These are phyloP conservation scores for Teratosphaeria nubilosa DNA, from an alignment of 2,329 filamentous ascomycete species.

Conservation along the genomic window DNA sequence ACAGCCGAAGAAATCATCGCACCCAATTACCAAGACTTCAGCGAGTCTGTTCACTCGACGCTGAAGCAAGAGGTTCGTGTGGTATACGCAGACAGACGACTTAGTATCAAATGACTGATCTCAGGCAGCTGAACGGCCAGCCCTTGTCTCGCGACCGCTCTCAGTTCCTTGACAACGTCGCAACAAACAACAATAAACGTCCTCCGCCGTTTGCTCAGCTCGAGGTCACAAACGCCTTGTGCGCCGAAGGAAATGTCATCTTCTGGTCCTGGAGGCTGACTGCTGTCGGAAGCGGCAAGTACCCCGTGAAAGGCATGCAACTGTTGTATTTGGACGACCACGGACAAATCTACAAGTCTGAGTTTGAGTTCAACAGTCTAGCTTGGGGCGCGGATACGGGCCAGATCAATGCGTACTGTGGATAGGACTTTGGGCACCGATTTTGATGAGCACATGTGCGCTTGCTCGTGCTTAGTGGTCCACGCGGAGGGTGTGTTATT, in stretches of 20 bases:
- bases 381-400: slow-evolving; percentile 5
- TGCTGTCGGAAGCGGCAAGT: slow-evolving; percentile 2
- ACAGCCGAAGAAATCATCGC: slow-evolving; percentile 3
- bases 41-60: slow-evolving; percentile 2
- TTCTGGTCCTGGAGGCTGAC: not conserved
- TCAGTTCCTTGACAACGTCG: not conserved
- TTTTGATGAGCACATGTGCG: not conserved
- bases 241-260: not conserved
- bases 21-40: slow-evolving; percentile 4
- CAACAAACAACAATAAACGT: not conserved
- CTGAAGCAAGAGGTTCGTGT: not conserved
- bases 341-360: slow-evolving; percentile 2
- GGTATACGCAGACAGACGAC: not conserved
- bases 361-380: slow-evolving; percentile 9
- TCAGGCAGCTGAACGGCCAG: not conserved
- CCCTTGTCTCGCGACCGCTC: not conserved
- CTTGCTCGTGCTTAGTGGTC: not conserved
- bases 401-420: not conserved
- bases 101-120: not conserved
- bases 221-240: not conserved
- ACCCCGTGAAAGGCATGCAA: slow-evolving; percentile 7
- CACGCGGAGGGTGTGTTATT: not conserved
- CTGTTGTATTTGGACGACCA: slow-evolving; percentile 2
- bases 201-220: not conserved
- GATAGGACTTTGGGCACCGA: not conserved